Conservation (phyloP, 176 grass and related monocot species). For the Carex kokanica region DNA sequence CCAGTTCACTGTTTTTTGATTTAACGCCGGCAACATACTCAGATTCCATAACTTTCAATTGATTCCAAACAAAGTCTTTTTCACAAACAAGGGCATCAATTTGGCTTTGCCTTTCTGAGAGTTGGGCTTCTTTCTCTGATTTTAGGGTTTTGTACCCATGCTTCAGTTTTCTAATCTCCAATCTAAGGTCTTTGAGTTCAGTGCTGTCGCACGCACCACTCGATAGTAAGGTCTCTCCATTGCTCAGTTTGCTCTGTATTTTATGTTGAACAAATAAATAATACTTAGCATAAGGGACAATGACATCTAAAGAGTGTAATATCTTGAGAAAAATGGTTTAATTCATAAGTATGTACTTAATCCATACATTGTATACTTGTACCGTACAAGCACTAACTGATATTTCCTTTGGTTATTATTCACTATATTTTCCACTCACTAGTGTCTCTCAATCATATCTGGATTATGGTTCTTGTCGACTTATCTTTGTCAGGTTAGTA, state of each 20-base stretch:
- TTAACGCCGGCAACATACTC: constrained; percentile 15
- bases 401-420: background rate
- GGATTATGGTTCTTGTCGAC: background rate
- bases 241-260: constrained; percentile 22
- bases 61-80: constrained; percentile 31
- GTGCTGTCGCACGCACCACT: background rate
- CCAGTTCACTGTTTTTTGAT: constrained; percentile 16
- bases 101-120: constrained; percentile 6
- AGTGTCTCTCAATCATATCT: background rate
- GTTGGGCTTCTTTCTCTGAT: constrained; percentile 1
- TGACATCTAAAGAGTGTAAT: background rate
- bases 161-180: constrained; percentile 20
- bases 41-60: constrained; percentile 17
- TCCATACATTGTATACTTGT: background rate
- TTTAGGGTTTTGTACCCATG: constrained; percentile 21
- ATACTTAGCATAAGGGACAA: background rate
- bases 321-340: background rate
- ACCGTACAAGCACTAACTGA: background rate
- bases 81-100: constrained; percentile 16
- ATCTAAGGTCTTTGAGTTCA: constrained; percentile 3
- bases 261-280: constrained; percentile 7
- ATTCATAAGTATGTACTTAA: background rate
- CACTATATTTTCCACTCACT: background rate
- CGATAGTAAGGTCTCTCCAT: background rate
- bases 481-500: background rate